Evolutionary conservation across 2,329 filamentous ascomycete species (phyloP), one percentile per base, ranked within the genome.

Genomic region (Penicillium sp.): DNA sequence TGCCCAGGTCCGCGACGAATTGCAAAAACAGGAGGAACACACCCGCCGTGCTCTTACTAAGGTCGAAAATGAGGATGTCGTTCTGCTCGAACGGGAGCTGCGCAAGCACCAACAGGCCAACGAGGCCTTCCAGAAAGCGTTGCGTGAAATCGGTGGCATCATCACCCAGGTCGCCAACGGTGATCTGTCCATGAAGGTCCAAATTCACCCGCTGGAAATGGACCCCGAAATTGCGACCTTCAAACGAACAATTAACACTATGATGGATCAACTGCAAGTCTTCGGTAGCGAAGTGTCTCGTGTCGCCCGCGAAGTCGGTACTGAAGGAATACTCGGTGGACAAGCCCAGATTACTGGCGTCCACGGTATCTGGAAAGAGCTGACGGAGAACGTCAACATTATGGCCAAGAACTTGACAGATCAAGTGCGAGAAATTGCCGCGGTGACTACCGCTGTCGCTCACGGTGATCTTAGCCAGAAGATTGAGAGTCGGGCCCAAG

Each of bases 41-140:
- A 91, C 95, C 71, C 89, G 92, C 74, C 85, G 86, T 69, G 89
- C 90, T 32, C 86, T 96, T 54, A 88, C 89, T 65, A 85, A 89
- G 60, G 88, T 96, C 51, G 92, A 96, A 74, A 85, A 89, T 62
- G 87, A 92, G 73, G 92, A 94, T 65, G 93, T 97, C 61, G 88
- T 90, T 52, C 87, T 90, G 35, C 82, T 97, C 39, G 93, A 97
- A 78, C 86, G 93, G 57, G 94, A 99, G 76, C 82, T 99, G 57
- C 92, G 89, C 81, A 97, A 97, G 77, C 92, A 97, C 71, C 92
- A 96, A 73, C 94, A 97, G 77, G 94, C 95, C 71, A 99, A 99
- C 75, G 87, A 96, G 75, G 95, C 94, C 66, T 99, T 97, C 83
- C 92, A 97, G 73, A 97, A 97, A 76, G 94, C 94, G 11, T 79